Evolutionary conservation across 768 basidiomycete genomes (phyloP).

Genomic region (Gelatoporia subvermispora): DNA sequence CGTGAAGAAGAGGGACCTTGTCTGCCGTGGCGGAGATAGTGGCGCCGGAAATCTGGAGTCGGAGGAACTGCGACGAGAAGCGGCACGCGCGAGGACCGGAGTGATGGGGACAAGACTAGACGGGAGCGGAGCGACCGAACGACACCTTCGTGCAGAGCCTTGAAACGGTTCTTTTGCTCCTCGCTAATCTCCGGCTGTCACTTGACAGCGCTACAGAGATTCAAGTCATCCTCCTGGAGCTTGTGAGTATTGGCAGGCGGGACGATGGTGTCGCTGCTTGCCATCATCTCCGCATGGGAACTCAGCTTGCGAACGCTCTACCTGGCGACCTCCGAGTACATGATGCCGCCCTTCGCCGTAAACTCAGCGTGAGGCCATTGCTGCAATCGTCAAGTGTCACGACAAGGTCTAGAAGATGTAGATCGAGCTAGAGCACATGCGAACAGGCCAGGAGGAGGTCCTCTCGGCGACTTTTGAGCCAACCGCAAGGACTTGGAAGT

Average conservation of each 20-base stretch:
- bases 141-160: slow-evolving; percentile 93
- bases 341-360: slow-evolving; percentile 88
- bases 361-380: slow-evolving; percentile 95
- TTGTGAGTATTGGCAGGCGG: slow-evolving; percentile 90
- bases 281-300: slow-evolving; percentile 98
- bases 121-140: slow-evolving; percentile 85
- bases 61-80: slow-evolving; percentile 94
- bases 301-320: slow-evolving; percentile 96
- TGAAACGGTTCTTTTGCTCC: slow-evolving; percentile 94
- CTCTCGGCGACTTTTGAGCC: no score
- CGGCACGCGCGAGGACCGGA: slow-evolving; percentile 64
- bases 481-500: no score
- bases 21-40: slow-evolving; percentile 70
- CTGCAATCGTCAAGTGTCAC: no score
- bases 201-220: slow-evolving; percentile 96
- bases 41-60: slow-evolving; percentile 74
- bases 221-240: slow-evolving; percentile 94
- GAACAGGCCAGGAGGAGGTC: no score
- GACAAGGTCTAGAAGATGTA: no score
- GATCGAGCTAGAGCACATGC: no score
- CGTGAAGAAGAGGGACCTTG: slow-evolving; percentile 91
- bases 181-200: slow-evolving; percentile 95
- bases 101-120: slow-evolving; percentile 54
- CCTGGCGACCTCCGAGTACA: slow-evolving; percentile 92
- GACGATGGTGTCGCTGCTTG: slow-evolving; percentile 84